Evolutionary conservation across 2,329 filamentous ascomycete genomes (phyloP).

Genomic region (Botrytis squamosa): DNA sequence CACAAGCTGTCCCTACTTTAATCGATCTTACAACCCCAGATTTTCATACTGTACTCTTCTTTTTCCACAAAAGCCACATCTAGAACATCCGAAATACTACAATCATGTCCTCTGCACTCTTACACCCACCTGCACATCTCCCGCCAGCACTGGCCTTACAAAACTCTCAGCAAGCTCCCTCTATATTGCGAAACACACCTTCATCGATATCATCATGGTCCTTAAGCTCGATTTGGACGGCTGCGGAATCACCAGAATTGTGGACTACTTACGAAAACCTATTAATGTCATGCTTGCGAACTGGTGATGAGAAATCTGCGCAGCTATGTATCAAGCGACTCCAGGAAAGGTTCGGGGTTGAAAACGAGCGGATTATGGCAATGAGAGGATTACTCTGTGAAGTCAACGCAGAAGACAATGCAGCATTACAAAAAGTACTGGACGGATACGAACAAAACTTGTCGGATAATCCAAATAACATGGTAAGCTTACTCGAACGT

Average conservation of each 20-base stretch:
- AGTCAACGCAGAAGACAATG: slow-evolving; percentile 67
- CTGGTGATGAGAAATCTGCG: slow-evolving; percentile 78
- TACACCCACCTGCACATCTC: slow-evolving; percentile 57
- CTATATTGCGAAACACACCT: slow-evolving; percentile 53
- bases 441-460: slow-evolving; percentile 77
- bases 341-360: slow-evolving; percentile 73
- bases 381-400: slow-evolving; percentile 82
- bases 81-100: not conserved
- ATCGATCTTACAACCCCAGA: slow-evolving; percentile 3
- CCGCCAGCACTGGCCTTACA: slow-evolving; percentile 55
- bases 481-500: slow-evolving; percentile 54
- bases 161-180: slow-evolving; percentile 61
- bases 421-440: slow-evolving; percentile 67
- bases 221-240: slow-evolving; percentile 52
- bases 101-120: slow-evolving; percentile 52
- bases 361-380: slow-evolving; percentile 84
- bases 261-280: slow-evolving; percentile 89
- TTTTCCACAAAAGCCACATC: slow-evolving; percentile 3
- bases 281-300: slow-evolving; percentile 77
- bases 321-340: slow-evolving; percentile 73
- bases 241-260: slow-evolving; percentile 71
- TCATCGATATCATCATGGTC: slow-evolving; percentile 56
- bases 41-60: not conserved
- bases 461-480: slow-evolving; percentile 71
- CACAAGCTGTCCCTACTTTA: slow-evolving; percentile 14